phyloP scores from a whole-genome alignment of 2,329 filamentous ascomycete genomes.

The Paradendryphiella salina region DNA sequence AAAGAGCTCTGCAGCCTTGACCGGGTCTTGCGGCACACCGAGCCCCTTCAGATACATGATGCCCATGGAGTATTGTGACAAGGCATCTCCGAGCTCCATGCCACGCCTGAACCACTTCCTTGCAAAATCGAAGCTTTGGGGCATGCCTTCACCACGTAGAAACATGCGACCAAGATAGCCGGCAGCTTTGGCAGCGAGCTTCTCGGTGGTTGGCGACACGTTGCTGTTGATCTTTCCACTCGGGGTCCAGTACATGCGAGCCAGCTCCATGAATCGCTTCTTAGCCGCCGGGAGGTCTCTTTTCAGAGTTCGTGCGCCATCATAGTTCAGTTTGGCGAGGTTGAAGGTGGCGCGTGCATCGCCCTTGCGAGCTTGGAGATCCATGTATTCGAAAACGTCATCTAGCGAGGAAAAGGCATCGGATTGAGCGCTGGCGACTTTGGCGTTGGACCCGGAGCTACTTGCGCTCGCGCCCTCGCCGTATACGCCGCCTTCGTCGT shows the following conservation, averaged over 20 bases:
- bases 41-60: constrained; percentile 81
- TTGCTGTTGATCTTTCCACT: constrained; percentile 75
- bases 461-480: constrained; percentile 91
- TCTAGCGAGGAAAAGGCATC: constrained; percentile 85
- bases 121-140: constrained; percentile 76
- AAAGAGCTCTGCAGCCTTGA: constrained; percentile 74
- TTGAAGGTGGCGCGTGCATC: constrained; percentile 86
- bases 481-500: constrained; percentile 89
- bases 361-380: constrained; percentile 86
- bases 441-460: constrained; percentile 82
- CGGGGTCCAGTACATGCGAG: constrained; percentile 78
- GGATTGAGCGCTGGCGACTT: constrained; percentile 71
- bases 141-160: constrained; percentile 80
- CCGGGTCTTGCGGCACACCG: constrained; percentile 69
- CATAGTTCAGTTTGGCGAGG: constrained; percentile 83
- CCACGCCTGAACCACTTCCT: constrained; percentile 83
- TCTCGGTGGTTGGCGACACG: constrained; percentile 71
- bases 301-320: constrained; percentile 75
- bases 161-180: constrained; percentile 90
- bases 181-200: constrained; percentile 78
- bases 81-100: constrained; percentile 71
- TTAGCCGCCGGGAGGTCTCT: constrained; percentile 74
- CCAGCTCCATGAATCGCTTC: constrained; percentile 78
- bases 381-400: constrained; percentile 91
- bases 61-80: constrained; percentile 83